Percentiles rank a stretch among this genome's conserved stretches.
Conservation (phyloP, 495 filamentous ascomycete species). For the Rhizodiscina lignyota region DNA sequence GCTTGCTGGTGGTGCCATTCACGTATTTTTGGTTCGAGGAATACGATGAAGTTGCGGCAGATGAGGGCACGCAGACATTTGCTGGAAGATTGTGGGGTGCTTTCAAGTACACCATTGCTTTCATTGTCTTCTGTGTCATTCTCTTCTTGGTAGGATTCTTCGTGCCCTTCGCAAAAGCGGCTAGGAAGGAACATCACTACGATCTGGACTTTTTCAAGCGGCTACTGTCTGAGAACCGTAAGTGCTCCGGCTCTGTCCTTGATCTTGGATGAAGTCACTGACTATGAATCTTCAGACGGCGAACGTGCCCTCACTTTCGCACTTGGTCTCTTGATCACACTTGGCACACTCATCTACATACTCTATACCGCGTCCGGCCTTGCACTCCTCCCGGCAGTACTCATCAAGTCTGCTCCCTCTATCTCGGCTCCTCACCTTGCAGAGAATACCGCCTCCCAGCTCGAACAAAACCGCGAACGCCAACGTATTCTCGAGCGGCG, state of each 20-base stretch:
- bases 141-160: conserved; percentile 90
- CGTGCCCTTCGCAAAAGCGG: conserved; percentile 47
- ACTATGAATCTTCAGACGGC: conserved; percentile 39
- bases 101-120: conserved; percentile 77
- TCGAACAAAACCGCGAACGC: conserved; percentile 76
- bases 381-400: conserved; percentile 70
- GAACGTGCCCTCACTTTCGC: conserved; percentile 85
- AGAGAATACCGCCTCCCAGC: conserved; percentile 56
- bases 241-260: conserved; percentile 13
- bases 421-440: conserved; percentile 60
- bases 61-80: conserved; percentile 52
- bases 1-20: conserved; percentile 81
- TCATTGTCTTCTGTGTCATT: conserved; percentile 61
- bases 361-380: conserved; percentile 81
- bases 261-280: conserved; percentile 1
- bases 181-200: conserved; percentile 34
- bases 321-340: conserved; percentile 65
- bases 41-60: conserved; percentile 69
- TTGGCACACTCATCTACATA: conserved; percentile 72
- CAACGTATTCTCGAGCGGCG: conserved; percentile 81
- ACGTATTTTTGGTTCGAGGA: conserved; percentile 98
- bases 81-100: conserved; percentile 59
- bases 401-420: conserved; percentile 79
- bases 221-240: conserved; percentile 66
- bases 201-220: conserved; percentile 86